A percentile compares a stretch with the other conserved stretches of the same genome.
Conservation (phyloP, 345 rosid species). For the Iberis pinnata region DNA sequence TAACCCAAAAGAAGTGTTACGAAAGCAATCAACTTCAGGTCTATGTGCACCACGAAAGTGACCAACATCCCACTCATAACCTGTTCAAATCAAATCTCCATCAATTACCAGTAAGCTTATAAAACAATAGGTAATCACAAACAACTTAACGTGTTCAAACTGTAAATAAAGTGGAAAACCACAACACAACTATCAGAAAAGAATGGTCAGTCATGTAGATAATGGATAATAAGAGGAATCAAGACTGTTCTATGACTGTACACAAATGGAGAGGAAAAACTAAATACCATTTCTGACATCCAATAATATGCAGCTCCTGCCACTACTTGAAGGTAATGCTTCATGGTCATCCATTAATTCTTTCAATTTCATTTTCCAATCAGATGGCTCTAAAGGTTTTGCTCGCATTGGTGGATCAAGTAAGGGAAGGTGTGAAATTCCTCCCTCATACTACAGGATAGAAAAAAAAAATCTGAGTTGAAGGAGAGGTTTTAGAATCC, state of each 20-base stretch:
- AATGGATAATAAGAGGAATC: conserved; percentile 2
- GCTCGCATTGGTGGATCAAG: conserved; percentile 70
- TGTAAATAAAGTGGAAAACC: background rate
- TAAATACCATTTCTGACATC: conserved; percentile 87
- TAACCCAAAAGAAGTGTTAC: conserved; percentile 71
- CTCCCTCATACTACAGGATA: conserved; percentile 66
- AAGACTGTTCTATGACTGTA: background rate
- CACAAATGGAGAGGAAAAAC: background rate
- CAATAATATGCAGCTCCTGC: conserved; percentile 45
- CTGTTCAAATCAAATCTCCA: conserved; percentile 37
- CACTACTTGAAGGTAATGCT: conserved; percentile 26
- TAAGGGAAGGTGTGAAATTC: conserved; percentile 73
- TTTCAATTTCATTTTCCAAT: conserved; percentile 70
- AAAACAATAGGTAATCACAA: too few species aligned
- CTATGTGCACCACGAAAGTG: conserved; percentile 69
- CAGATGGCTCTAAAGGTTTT: conserved; percentile 63
- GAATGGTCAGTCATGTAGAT: background rate
- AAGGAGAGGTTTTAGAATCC: too few species aligned
- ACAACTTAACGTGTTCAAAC: background rate
- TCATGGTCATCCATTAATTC: conserved; percentile 27
- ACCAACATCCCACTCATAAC: conserved; percentile 98
- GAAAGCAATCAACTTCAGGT: conserved; percentile 88
- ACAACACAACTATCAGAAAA: background rate
- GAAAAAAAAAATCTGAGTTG: too few species aligned
- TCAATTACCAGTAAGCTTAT: too few species aligned